Evolutionary conservation across 2,329 filamentous ascomycete species (phyloP).

Genomic region (Aspergillus thermomutatus): DNA sequence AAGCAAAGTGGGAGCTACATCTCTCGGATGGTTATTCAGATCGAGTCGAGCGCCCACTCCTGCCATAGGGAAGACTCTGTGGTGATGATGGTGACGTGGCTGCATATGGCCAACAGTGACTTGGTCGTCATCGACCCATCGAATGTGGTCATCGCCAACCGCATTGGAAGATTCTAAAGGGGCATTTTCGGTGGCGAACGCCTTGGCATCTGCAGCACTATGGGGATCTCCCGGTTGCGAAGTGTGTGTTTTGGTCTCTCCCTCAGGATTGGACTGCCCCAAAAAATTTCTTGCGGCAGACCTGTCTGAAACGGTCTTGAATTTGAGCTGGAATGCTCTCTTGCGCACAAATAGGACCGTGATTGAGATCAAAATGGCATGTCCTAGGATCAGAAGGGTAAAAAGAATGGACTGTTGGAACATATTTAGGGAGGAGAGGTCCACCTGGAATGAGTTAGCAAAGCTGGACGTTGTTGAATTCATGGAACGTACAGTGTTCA

Average conservation of each 20-base stretch:
- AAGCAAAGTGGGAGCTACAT: slow-evolving; percentile 19
- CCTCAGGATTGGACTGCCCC: neutral
- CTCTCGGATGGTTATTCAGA: slow-evolving; percentile 32
- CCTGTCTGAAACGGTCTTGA: slow-evolving; percentile 51
- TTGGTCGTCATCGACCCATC: slow-evolving; percentile 32
- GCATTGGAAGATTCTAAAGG: slow-evolving; percentile 1
- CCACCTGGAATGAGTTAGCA: slow-evolving; percentile 25
- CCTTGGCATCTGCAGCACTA: slow-evolving; percentile 1
- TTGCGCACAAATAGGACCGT: slow-evolving; percentile 61
- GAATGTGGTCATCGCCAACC: slow-evolving; percentile 11
- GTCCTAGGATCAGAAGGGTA: slow-evolving; percentile 63
- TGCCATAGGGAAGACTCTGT: slow-evolving; percentile 32
- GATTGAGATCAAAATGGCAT: slow-evolving; percentile 64
- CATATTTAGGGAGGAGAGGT: slow-evolving; percentile 59
- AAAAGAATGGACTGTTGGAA: slow-evolving; percentile 67
- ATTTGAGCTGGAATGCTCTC: slow-evolving; percentile 60
- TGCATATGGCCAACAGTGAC: slow-evolving; percentile 21
- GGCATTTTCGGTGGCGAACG: neutral
- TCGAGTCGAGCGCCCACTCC: slow-evolving; percentile 35
- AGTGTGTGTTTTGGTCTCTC: neutral
- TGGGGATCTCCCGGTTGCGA: neutral
- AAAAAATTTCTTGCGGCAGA: slow-evolving; percentile 10
- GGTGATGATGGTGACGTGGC: slow-evolving; percentile 19
- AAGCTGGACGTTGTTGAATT: neutral
- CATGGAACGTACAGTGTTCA: slow-evolving; percentile 56